Base-by-base conservation (phyloP, 1,284 basidiomycete genomes). In the Agaricales sp. region DNA sequence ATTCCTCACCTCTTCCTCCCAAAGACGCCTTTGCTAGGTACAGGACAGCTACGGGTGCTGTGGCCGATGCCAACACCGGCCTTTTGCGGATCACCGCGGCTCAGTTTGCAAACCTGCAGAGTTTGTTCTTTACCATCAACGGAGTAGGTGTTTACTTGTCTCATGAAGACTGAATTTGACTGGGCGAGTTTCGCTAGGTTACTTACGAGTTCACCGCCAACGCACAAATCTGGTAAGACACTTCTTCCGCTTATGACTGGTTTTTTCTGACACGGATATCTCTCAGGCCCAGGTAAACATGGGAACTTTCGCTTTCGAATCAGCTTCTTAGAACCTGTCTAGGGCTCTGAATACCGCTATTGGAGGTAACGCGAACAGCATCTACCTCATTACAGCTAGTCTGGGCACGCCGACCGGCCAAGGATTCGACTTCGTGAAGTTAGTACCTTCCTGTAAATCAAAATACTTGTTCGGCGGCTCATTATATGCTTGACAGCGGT, bases 361-460 rank as follows among this genome's bases (percentile, higher is more conserved):
- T 22, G 71, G 72, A 19, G 74, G 75, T 20, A 57, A 52, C 35
- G 43, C 56, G 0, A 53, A 56, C 55, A 52, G 54, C 51, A 68
- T 80, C 47, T 82, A 80, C 58, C 66, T 76, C 43, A 67, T 80
- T 52, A 68, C 76, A 21, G 64, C 60, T 46, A 63, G 75, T 53
- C 52, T 70, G 21, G 70, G 71, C 14, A 48, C 58, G 2, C 52
- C 56, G 22, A 65, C 62, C 6, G 72, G 70, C n/a, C 20, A 65
- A 53, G 74, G 74, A 43, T 61, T 76, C 16, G 74, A 75, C 59
- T 75, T 77, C 54, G 65, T 78, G 57, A 68, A 75, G 30, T 35
- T 11, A 35, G 30, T 35, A n/a, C n/a, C n/a, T n/a, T n/a, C n/a
- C 23, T 53, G 55, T n/a, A 50, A 49, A 25, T 41, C 44, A 13